phyloP scores from a whole-genome alignment of 208 protist genomes.

The Porcisia deanei region DNA sequence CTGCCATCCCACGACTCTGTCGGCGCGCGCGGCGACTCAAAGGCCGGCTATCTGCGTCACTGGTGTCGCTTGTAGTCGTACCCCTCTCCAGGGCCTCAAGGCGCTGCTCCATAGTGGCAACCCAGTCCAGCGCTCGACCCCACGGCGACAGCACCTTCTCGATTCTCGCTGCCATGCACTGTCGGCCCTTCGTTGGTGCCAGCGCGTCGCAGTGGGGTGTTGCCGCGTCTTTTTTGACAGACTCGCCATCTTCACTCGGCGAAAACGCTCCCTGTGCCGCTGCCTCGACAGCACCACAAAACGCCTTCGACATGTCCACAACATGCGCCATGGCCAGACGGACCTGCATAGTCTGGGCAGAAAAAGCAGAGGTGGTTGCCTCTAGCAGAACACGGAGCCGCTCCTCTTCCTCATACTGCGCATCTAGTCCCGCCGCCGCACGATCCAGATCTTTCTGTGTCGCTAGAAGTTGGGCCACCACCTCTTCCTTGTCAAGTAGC shows the following conservation, averaged over 20 bases:
- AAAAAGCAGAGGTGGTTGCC: constrained; percentile 5
- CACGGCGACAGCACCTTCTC: neutral
- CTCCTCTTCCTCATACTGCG: constrained; percentile 11
- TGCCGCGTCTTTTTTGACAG: neutral
- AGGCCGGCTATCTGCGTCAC: neutral
- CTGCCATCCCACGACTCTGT: neutral
- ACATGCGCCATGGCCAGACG: constrained; percentile 5
- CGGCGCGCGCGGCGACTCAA: neutral
- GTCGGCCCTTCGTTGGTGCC: no score
- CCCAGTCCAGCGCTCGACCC: constrained; percentile 7
- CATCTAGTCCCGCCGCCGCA: constrained; percentile 16
- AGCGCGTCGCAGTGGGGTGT: neutral
- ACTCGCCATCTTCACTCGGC: neutral
- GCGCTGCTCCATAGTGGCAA: constrained; percentile 6
- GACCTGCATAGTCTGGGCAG: constrained; percentile 8
- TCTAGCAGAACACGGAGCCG: constrained; percentile 3
- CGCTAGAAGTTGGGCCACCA: constrained; percentile 8
- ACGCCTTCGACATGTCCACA: constrained; percentile 10
- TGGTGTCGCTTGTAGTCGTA: neutral
- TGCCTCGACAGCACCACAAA: neutral
- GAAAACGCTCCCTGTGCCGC: neutral
- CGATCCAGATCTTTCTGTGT: constrained; percentile 14
- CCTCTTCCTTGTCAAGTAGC: neutral
- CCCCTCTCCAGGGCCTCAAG: constrained; percentile 1
- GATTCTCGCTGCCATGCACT: neutral